Conservation (phyloP, 2,329 filamentous ascomycete genomes). For the Calonectria honghensis region DNA sequence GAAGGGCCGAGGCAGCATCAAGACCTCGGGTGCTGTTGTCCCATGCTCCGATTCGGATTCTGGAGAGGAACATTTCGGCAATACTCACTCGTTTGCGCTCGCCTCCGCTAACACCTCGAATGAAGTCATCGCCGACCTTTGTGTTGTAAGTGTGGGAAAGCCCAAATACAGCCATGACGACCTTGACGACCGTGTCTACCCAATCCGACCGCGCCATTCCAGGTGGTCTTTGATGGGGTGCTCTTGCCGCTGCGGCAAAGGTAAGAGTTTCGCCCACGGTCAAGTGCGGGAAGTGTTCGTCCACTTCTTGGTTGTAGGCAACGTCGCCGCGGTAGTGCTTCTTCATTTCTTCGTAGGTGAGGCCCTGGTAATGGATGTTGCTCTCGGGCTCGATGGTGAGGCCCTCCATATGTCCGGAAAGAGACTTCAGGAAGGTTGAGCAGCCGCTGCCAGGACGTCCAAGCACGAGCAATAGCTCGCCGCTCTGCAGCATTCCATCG, state of each 20-base stretch:
- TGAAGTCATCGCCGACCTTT: slow-evolving; percentile 4
- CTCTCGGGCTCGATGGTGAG: not conserved
- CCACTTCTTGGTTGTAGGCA: slow-evolving; percentile 8
- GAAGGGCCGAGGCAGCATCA: slow-evolving; percentile 3
- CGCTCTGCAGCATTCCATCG: slow-evolving; percentile 10
- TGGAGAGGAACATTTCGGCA: slow-evolving; percentile 27
- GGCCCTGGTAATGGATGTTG: slow-evolving; percentile 17
- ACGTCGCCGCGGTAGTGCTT: slow-evolving; percentile 11
- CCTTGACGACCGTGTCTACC: slow-evolving; percentile 9
- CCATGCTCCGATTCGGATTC: slow-evolving; percentile 24
- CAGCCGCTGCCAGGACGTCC: slow-evolving; percentile 4
- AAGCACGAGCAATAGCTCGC: slow-evolving; percentile 7
- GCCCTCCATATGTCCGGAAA: not conserved
- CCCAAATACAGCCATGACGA: slow-evolving; percentile 17
- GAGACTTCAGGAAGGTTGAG: slow-evolving; percentile 13
- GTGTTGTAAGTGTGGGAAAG: slow-evolving; percentile 12
- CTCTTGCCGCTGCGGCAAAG: slow-evolving; percentile 7
- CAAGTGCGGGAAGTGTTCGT: slow-evolving; percentile 3
- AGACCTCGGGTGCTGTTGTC: slow-evolving; percentile 24
- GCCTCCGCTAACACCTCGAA: slow-evolving; percentile 16
- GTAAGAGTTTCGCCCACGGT: slow-evolving; percentile 19
- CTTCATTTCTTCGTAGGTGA: slow-evolving; percentile 13
- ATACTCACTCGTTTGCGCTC: slow-evolving; percentile 29
- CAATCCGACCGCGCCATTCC: slow-evolving; percentile 7
- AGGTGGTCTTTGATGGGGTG: not conserved